A percentile compares a stretch with the other conserved stretches of the same genome.
phyloP scores from a whole-genome alignment of 2,329 filamentous ascomycete species.

The Fusarium buharicum region DNA sequence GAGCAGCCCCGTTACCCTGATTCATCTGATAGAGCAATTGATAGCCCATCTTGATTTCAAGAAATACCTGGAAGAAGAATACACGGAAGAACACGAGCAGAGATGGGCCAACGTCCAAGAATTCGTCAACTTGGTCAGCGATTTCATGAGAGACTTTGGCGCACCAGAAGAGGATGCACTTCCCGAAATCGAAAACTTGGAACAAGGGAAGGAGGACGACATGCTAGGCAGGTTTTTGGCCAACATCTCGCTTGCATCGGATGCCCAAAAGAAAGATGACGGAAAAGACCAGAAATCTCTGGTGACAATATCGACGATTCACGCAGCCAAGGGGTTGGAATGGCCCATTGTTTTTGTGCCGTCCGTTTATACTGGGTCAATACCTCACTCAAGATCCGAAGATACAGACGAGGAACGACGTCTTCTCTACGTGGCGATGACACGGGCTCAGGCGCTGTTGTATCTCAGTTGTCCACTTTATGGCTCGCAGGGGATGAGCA shows the following conservation, averaged over 20 bases:
- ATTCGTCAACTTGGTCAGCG: conserved; percentile 80
- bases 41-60: conserved; percentile 76
- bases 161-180: conserved; percentile 64
- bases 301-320: conserved; percentile 94
- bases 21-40: conserved; percentile 62
- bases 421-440: conserved; percentile 96
- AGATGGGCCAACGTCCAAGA: conserved; percentile 92
- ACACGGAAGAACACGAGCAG: conserved; percentile 78
- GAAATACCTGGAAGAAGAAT: conserved; percentile 76
- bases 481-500: conserved; percentile 66
- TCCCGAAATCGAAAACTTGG: conserved; percentile 75
- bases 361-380: conserved; percentile 87
- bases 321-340: conserved; percentile 94
- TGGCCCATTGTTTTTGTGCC: conserved; percentile 97
- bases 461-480: conserved; percentile 85
- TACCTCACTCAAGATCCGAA: conserved; percentile 87
- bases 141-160: conserved; percentile 66
- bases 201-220: conserved; percentile 73
- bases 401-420: conserved; percentile 88
- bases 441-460: conserved; percentile 83
- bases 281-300: conserved; percentile 67
- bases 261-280: conserved; percentile 73
- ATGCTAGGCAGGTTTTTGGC: conserved; percentile 82
- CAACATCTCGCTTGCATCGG: conserved; percentile 87
- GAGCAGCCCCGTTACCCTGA: conserved; percentile 51